A percentile compares a stretch with the other conserved stretches of the same genome.
Conservation (phyloP, 768 basidiomycete genomes). For the Psilocybe tampanensis region DNA sequence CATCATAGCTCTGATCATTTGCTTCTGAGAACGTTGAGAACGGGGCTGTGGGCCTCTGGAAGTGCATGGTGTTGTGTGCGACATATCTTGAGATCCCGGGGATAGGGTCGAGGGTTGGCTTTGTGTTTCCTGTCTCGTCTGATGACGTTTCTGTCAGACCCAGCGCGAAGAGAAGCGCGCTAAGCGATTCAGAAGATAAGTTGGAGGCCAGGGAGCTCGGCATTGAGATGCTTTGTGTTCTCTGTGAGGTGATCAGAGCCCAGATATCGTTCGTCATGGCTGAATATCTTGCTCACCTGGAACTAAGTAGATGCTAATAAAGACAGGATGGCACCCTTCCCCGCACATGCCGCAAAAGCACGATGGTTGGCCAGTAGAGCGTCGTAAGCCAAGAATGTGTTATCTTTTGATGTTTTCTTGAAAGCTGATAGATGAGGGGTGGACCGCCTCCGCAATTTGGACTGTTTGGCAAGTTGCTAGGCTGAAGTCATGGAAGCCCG, state of each 20-base stretch:
- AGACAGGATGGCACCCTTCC: neutral
- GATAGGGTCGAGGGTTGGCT: neutral
- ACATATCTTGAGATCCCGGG: neutral
- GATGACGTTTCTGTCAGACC: conserved; percentile 8
- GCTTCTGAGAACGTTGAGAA: neutral
- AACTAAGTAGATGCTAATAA: neutral
- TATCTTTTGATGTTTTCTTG: neutral
- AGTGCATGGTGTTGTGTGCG: neutral
- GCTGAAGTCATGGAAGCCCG: neutral
- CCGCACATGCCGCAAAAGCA: neutral
- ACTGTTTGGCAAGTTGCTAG: neutral
- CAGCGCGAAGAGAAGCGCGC: conserved; percentile 13
- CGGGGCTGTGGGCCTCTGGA: conserved; percentile 1
- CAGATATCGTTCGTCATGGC: neutral
- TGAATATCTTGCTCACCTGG: neutral
- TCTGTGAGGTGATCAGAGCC: neutral
- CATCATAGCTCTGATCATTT: neutral
- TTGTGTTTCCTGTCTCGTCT: neutral
- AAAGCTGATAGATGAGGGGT: neutral
- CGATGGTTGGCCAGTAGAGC: neutral
- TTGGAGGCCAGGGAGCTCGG: conserved; percentile 7
- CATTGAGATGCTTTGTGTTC: conserved; percentile 5
- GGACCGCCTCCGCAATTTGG: neutral
- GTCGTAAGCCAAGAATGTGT: neutral
- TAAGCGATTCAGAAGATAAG: conserved; percentile 12